Base-by-base conservation (phyloP, 208 protist genomes). In the Strigomonas galati region DNA sequence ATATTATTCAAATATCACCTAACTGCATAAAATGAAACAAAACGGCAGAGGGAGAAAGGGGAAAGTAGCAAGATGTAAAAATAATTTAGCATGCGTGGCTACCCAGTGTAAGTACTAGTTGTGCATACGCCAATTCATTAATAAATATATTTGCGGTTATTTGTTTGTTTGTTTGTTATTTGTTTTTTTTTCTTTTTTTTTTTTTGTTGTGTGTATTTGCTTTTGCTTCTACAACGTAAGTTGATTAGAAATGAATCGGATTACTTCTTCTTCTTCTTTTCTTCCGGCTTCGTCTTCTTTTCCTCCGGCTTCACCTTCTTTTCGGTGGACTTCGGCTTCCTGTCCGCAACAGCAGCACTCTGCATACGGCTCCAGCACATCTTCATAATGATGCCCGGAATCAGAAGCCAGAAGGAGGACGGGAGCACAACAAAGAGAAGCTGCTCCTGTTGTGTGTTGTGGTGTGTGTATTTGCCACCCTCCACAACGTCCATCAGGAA, bases 391-490 rank as follows among this genome's bases (percentile, higher is more conserved):
- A 89, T 43, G 7, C 40, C 51, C 0, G 89, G 85, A 5, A 87
- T 37, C 15, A 89, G 52, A 31, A 92, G 71, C 85, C 89, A 94
- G 43, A 91, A 69, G 3, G 71, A 82, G 44, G 72, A 84, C 17
- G 84, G 89, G 0, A 89, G 35, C 24, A 79, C 24, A 19, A 92
- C 71, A 61, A 92, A 75, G 7, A 79, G 30, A 2, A 92, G 10
- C 21, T 67, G 65, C n/a, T 92, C 84, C 23, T 71, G 21, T 1
- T 70, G 35, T 0, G 62, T 68, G 72, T 91, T 92, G 65, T 92
- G 85, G 19, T 76, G 74, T 12, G 85, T 92, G 74, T 84, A 91
- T 49, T 74, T 76, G 48, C 78, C 76, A 17, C 65, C 76, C 68
- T 91, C 85, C 12, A 76, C 74, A 14, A 84, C 28, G 49, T 92